These are phyloP conservation scores for Rhodotorula sp. DNA, from an alignment of 1,284 basidiomycete genomes.

Conservation along the genomic window DNA sequence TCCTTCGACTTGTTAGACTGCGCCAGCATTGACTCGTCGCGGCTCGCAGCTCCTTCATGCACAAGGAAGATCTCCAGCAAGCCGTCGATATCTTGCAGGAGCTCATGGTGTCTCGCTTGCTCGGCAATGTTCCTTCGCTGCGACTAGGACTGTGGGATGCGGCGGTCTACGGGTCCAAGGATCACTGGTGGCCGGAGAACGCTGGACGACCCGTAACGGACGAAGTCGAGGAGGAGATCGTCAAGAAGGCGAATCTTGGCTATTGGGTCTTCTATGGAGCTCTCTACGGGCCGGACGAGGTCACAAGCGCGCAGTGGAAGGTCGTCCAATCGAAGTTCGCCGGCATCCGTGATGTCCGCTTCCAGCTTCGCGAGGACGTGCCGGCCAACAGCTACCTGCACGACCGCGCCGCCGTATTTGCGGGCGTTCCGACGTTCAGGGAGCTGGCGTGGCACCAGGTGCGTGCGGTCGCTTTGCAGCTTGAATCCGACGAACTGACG, in stretches of 20 bases:
- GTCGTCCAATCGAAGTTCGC: slow-evolving; percentile 35
- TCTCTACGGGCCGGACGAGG: slow-evolving; percentile 38
- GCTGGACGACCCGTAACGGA: slow-evolving; percentile 15
- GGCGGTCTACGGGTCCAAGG: slow-evolving; percentile 27
- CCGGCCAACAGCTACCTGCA: slow-evolving; percentile 25
- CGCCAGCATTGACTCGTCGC: neutral
- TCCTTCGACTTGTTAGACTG: too few relatives aligned
- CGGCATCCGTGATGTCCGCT: slow-evolving; percentile 39
- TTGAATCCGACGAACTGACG: neutral
- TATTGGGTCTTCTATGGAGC: slow-evolving; percentile 40
- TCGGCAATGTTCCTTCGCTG: slow-evolving; percentile 41
- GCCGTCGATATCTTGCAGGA: slow-evolving; percentile 37
- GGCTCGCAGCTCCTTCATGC: slow-evolving; percentile 30
- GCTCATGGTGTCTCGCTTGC: slow-evolving; percentile 36
- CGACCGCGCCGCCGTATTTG: slow-evolving; percentile 41
- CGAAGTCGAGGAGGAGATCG: slow-evolving; percentile 26
- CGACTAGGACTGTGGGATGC: slow-evolving; percentile 39
- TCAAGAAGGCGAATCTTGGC: slow-evolving; percentile 22
- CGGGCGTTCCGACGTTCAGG: slow-evolving; percentile 40
- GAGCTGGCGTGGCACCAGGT: slow-evolving; percentile 8
- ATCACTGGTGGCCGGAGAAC: slow-evolving; percentile 29
- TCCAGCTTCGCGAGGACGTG: slow-evolving; percentile 29
- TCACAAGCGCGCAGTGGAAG: slow-evolving; percentile 36
- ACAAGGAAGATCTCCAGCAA: slow-evolving; percentile 34
- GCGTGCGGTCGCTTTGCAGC: too few relatives aligned